A percentile compares a stretch with the other conserved stretches of the same genome.
Evolutionary conservation across 2,329 filamentous ascomycete species (phyloP).

Genomic region (Paecilomyces variotii): DNA sequence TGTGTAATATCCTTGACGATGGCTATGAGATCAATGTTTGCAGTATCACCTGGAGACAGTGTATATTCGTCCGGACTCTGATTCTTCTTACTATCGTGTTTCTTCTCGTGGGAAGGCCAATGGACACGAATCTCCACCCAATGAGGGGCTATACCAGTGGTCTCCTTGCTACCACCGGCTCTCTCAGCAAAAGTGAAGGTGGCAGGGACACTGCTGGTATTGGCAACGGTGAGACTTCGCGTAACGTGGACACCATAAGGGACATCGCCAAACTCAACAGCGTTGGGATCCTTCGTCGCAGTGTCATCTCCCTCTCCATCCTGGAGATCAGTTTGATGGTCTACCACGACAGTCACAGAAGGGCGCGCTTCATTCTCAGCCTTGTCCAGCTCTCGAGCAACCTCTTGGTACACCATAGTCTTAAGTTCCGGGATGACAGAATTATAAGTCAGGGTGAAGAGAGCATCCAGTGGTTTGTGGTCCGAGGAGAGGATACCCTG

Average conservation of each 20-base stretch:
- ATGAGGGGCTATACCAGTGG: slow-evolving; percentile 38
- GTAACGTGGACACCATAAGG: slow-evolving; percentile 59
- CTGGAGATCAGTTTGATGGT: slow-evolving; percentile 39
- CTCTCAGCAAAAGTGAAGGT: slow-evolving; percentile 73
- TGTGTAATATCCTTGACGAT: slow-evolving; percentile 57
- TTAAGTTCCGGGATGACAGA: slow-evolving; percentile 80
- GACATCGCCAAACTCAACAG: slow-evolving; percentile 71
- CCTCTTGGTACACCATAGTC: slow-evolving; percentile 73
- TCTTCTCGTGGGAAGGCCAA: slow-evolving; percentile 36
- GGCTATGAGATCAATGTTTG: slow-evolving; percentile 60
- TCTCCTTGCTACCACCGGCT: slow-evolving; percentile 43
- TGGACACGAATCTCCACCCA: slow-evolving; percentile 69
- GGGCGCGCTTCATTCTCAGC: slow-evolving; percentile 87
- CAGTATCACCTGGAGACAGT: slow-evolving; percentile 77
- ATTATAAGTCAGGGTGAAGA: slow-evolving; percentile 80
- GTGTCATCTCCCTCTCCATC: slow-evolving; percentile 29
- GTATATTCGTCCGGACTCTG: slow-evolving; percentile 46
- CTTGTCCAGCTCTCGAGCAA: slow-evolving; percentile 79
- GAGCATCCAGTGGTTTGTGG: slow-evolving; percentile 81
- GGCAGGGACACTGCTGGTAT: slow-evolving; percentile 77
- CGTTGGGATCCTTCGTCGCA: slow-evolving; percentile 36
- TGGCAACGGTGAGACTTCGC: slow-evolving; percentile 73
- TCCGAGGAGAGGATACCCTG: slow-evolving; percentile 88
- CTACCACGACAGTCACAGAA: slow-evolving; percentile 72
- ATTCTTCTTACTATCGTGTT: slow-evolving; percentile 18